Percentiles rank a stretch among this genome's conserved stretches.
Conservation (phyloP, 2,329 filamentous ascomycete genomes). For the Stagonosporopsis cucurbitacearum region DNA sequence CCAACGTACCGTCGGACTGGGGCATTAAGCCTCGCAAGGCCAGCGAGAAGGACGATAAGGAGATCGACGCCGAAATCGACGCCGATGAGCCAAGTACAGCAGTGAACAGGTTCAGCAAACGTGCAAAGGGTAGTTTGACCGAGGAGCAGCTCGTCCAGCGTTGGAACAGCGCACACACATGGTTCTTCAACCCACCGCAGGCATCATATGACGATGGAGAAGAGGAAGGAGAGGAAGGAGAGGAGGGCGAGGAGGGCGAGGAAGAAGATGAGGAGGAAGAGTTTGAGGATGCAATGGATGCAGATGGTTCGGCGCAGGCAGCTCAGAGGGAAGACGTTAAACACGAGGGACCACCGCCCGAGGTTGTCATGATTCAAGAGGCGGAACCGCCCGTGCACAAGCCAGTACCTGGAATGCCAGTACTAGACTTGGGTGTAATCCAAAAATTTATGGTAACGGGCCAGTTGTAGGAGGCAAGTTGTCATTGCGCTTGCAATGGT, state of each 20-base stretch:
- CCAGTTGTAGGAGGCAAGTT: slow-evolving; percentile 8
- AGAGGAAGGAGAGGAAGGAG: slow-evolving; percentile 22
- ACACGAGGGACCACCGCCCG: slow-evolving; percentile 1
- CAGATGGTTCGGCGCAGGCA: slow-evolving; percentile 4
- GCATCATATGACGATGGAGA: slow-evolving; percentile 11
- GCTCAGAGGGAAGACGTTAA: slow-evolving; percentile 9
- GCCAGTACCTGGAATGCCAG: slow-evolving; percentile 24
- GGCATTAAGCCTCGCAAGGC: slow-evolving; percentile 31
- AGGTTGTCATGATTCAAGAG: slow-evolving; percentile 16
- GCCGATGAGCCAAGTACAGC: slow-evolving; percentile 13
- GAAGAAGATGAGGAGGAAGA: slow-evolving; percentile 29
- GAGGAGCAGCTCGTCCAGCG: slow-evolving; percentile 30
- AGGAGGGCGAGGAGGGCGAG: slow-evolving; percentile 23
- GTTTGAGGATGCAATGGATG: slow-evolving; percentile 28
- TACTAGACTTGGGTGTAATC: slow-evolving; percentile 31
- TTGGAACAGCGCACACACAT: slow-evolving; percentile 31
- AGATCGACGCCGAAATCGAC: slow-evolving; percentile 19
- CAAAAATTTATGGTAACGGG: slow-evolving; percentile 36
- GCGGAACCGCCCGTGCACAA: slow-evolving; percentile 14
- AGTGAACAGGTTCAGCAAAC: slow-evolving; percentile 21
- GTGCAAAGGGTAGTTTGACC: slow-evolving; percentile 25
- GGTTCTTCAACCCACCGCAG: slow-evolving; percentile 25
- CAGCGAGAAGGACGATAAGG: slow-evolving; percentile 20
- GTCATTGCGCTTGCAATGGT: not conserved
- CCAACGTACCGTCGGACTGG: slow-evolving; percentile 40